A percentile compares a stretch with the other conserved stretches of the same genome.
Evolutionary conservation across 208 protist genomes (phyloP).

Genomic region (Angomonas ambiguus): DNA sequence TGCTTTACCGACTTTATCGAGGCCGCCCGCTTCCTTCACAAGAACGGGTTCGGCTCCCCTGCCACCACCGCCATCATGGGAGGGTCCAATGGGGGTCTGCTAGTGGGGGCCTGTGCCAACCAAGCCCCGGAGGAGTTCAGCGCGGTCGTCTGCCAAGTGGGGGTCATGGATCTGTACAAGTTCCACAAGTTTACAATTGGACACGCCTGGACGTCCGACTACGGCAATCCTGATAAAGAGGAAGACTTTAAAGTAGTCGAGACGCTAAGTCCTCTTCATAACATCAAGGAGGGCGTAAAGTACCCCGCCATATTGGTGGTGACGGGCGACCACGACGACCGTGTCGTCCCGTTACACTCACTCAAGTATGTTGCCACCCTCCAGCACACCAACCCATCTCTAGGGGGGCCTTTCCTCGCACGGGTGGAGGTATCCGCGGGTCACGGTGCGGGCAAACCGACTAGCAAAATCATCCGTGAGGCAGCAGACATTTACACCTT

Average conservation of each 20-base stretch:
- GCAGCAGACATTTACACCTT: conserved; percentile 90
- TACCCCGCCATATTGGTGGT: conserved; percentile 91
- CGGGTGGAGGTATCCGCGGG: conserved; percentile 82
- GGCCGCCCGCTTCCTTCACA: conserved; percentile 73
- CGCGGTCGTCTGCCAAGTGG: conserved; percentile 85
- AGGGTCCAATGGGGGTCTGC: conserved; percentile 93
- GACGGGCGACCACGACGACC: conserved; percentile 95
- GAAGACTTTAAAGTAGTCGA: conserved; percentile 91
- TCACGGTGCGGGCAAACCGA: conserved; percentile 92
- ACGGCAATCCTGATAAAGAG: conserved; percentile 88
- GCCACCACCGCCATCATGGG: conserved; percentile 89
- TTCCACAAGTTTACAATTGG: conserved; percentile 96
- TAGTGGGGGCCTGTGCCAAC: conserved; percentile 87
- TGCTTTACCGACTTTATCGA: conserved; percentile 88
- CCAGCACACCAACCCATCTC: conserved; percentile 80
- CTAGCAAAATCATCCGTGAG: conserved; percentile 85
- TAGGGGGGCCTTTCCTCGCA: conserved; percentile 75
- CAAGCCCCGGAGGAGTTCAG: conserved; percentile 86
- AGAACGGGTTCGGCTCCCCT: conserved; percentile 66
- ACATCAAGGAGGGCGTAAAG: conserved; percentile 56
- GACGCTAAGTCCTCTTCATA: conserved; percentile 95
- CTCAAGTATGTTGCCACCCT: conserved; percentile 93
- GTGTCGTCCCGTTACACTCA: conserved; percentile 94
- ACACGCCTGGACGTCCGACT: conserved; percentile 91
- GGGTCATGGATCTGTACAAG: conserved; percentile 93